phyloP scores from a whole-genome alignment of 371 early-diverging fungal species.

The Choanephora cucurbitarum region DNA sequence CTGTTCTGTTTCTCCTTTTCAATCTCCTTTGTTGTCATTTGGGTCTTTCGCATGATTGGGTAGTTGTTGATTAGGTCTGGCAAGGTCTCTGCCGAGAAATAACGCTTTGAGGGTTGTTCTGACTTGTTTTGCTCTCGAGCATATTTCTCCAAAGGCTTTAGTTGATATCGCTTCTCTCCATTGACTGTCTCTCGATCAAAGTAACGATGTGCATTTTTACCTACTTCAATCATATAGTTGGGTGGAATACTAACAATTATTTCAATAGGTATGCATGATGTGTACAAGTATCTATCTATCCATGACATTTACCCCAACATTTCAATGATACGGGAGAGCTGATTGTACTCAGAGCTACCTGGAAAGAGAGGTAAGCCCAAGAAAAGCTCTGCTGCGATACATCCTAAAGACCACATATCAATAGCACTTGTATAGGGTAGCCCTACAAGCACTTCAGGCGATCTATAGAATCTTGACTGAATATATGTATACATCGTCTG shows the following conservation, averaged over 20 bases:
- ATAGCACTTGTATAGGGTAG: conserved; percentile 86
- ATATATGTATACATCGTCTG: conserved; percentile 96
- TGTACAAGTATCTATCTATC: no score
- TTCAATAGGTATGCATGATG: not conserved
- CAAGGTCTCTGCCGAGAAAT: conserved; percentile 82
- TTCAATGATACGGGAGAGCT: conserved; percentile 90
- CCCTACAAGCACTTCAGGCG: conserved; percentile 96
- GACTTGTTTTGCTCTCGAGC: conserved; percentile 69
- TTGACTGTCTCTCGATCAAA: conserved; percentile 64
- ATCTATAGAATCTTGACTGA: conserved; percentile 96
- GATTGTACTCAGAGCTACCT: conserved; percentile 95
- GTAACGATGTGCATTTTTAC: conserved; percentile 82
- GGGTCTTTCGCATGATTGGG: conserved; percentile 75
- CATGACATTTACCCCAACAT: conserved; percentile 65
- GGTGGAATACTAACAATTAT: conserved; percentile 87
- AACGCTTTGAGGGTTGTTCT: conserved; percentile 91
- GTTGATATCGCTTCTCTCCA: conserved; percentile 60
- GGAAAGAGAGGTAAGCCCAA: conserved; percentile 95
- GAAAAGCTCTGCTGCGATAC: conserved; percentile 95
- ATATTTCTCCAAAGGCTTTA: conserved; percentile 86
- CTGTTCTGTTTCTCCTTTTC: conserved; percentile 81
- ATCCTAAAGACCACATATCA: conserved; percentile 99
- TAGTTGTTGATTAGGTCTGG: conserved; percentile 85
- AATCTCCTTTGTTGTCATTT: conserved; percentile 64
- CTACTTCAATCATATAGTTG: conserved; percentile 88